Conservation (phyloP, 2,329 filamentous ascomycete species). For the Alternaria sp. region DNA sequence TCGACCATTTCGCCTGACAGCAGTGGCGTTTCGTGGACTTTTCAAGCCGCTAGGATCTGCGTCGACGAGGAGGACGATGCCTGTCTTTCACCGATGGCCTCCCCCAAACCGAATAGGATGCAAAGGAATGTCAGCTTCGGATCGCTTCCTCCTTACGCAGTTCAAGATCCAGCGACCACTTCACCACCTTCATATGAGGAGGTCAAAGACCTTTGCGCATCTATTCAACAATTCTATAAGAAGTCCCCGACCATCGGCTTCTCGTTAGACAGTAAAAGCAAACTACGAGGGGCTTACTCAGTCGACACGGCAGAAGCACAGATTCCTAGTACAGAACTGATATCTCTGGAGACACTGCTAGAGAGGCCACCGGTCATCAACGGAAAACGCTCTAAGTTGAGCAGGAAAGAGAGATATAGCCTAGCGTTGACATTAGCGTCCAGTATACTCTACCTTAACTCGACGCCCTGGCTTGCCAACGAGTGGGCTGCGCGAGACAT, state of each 20-base stretch:
- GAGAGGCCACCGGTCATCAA: slow-evolving; percentile 34
- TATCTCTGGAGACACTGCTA: slow-evolving; percentile 46
- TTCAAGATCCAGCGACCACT: slow-evolving; percentile 28
- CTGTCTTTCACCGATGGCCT: slow-evolving; percentile 15
- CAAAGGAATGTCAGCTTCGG: slow-evolving; percentile 47
- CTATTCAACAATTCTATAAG: slow-evolving; percentile 40
- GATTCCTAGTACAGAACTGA: slow-evolving; percentile 21
- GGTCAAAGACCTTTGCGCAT: slow-evolving; percentile 48
- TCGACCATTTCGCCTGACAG: slow-evolving; percentile 25
- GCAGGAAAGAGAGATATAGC: slow-evolving; percentile 47
- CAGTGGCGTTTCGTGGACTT: slow-evolving; percentile 32
- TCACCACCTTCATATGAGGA: slow-evolving; percentile 30
- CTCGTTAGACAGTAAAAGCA: slow-evolving; percentile 43
- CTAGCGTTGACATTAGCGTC: slow-evolving; percentile 49
- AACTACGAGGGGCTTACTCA: slow-evolving; percentile 39
- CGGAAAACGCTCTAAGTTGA: slow-evolving; percentile 40
- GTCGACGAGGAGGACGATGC: slow-evolving; percentile 39
- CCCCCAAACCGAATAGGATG: slow-evolving; percentile 25
- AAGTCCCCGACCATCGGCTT: slow-evolving; percentile 42
- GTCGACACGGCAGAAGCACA: slow-evolving; percentile 28
- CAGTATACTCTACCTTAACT: slow-evolving; percentile 47
- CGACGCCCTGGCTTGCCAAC: slow-evolving; percentile 48
- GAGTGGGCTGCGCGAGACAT: slow-evolving; percentile 48
- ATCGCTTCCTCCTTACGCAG: slow-evolving; percentile 43
- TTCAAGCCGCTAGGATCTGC: slow-evolving; percentile 46